phyloP scores from a whole-genome alignment of 2,329 filamentous ascomycete genomes.

The Fonsecaea nubica region DNA sequence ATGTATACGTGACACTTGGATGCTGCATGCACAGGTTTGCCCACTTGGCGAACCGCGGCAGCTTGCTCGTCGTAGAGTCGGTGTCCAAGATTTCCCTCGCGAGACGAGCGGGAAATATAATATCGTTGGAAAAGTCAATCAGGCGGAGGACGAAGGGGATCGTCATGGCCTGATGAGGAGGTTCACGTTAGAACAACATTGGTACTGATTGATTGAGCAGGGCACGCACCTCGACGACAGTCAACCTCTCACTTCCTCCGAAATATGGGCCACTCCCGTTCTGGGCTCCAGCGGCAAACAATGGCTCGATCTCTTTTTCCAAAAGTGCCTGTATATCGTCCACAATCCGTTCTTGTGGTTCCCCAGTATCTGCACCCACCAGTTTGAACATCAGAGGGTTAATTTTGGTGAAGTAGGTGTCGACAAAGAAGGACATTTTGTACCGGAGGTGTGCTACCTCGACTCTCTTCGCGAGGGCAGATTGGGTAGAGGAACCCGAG shows the following conservation, averaged over 20 bases:
- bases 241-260: slow-evolving; percentile 68
- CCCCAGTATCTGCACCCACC: slow-evolving; percentile 55
- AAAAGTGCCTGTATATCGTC: slow-evolving; percentile 63
- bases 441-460: slow-evolving; percentile 68
- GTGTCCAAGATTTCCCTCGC: slow-evolving; percentile 54
- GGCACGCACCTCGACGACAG: slow-evolving; percentile 71
- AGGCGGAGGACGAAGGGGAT: slow-evolving; percentile 72
- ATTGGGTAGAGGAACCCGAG: background rate
- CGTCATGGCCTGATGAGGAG: slow-evolving; percentile 59
- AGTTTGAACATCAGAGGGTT: slow-evolving; percentile 56
- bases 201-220: background rate
- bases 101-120: slow-evolving; percentile 51
- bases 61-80: background rate
- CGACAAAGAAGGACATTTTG: slow-evolving; percentile 73
- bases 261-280: slow-evolving; percentile 61
- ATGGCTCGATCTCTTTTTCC: slow-evolving; percentile 75
- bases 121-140: slow-evolving; percentile 58
- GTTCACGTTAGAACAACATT: background rate
- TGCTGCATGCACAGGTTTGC: slow-evolving; percentile 64
- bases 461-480: slow-evolving; percentile 50
- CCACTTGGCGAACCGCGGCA: slow-evolving; percentile 73
- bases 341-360: slow-evolving; percentile 58
- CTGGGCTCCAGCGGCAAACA: slow-evolving; percentile 56
- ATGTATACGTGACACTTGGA: slow-evolving; percentile 71
- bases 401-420: slow-evolving; percentile 71